These are phyloP conservation scores for Tolypocladium amazonense DNA, from an alignment of 2,329 filamentous ascomycete genomes.

Conservation along the genomic window DNA sequence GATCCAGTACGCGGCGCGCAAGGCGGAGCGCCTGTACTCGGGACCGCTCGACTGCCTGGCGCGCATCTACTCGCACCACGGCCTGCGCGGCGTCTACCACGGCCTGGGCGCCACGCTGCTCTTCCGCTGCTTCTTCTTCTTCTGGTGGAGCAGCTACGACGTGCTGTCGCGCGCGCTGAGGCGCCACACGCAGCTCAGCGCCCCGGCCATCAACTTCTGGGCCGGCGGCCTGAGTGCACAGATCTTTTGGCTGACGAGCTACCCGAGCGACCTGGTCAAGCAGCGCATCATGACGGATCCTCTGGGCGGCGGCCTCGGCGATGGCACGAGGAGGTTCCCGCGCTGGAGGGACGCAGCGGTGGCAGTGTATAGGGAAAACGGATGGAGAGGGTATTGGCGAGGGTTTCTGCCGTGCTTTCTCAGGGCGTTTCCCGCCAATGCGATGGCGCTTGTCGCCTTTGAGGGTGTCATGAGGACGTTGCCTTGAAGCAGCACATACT, in stretches of 20 bases:
- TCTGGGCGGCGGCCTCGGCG: conserved; percentile 57
- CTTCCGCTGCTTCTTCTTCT: conserved; percentile 92
- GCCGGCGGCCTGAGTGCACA: conserved; percentile 88
- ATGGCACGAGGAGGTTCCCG: conserved; percentile 57
- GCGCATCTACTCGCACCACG: conserved; percentile 63
- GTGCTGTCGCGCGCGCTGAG: conserved; percentile 61
- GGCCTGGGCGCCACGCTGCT: conserved; percentile 76
- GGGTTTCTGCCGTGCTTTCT: conserved; percentile 92
- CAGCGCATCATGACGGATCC: conserved; percentile 96
- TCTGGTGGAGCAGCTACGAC: conserved; percentile 97
- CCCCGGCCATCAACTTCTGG: conserved; percentile 90
- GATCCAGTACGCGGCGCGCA: conserved; percentile 79
- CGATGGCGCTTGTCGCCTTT: conserved; percentile 85
- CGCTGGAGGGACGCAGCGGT: conserved; percentile 72
- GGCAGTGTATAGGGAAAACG: conserved; percentile 65
- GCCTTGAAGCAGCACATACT: conserved; percentile 16
- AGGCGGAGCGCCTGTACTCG: conserved; percentile 67
- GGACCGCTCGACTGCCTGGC: conserved; percentile 76
- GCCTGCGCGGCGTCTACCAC: conserved; percentile 72
- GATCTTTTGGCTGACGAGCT: conserved; percentile 87
- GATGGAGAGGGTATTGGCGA: conserved; percentile 77
- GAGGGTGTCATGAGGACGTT: conserved; percentile 75
- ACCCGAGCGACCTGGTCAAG: conserved; percentile 89
- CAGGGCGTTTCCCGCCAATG: conserved; percentile 90
- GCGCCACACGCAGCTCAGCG: conserved; percentile 57